Evolutionary conservation across 2,329 filamentous ascomycete species (phyloP).

Genomic region (Colletotrichum liaoningense): DNA sequence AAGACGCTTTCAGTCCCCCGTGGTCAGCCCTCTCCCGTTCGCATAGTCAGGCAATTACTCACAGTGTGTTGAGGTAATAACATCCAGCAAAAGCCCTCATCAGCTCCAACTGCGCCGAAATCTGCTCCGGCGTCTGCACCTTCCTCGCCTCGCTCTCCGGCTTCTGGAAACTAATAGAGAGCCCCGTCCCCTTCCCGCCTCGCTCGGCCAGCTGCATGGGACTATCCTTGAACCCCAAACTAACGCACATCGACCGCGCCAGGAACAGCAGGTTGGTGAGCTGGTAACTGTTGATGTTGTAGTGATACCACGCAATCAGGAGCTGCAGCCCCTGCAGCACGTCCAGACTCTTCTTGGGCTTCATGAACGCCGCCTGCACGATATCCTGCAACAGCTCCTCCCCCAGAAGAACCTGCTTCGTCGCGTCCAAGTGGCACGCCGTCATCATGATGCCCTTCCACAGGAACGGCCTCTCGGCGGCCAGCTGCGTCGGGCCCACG

Average conservation of each 20-base stretch:
- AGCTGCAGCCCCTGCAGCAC: constrained; percentile 59
- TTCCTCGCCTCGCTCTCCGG: not conserved
- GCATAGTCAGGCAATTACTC: not conserved
- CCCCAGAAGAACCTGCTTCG: constrained; percentile 56
- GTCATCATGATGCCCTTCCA: constrained; percentile 64
- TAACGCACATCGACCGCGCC: constrained; percentile 57
- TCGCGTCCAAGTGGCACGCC: constrained; percentile 54
- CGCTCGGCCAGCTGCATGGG: constrained; percentile 31
- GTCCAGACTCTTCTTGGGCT: constrained; percentile 57
- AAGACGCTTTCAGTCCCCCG: constrained; percentile 47
- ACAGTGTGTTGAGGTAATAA: constrained; percentile 63
- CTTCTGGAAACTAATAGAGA: constrained; percentile 15
- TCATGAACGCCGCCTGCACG: constrained; percentile 50
- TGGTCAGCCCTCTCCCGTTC: not conserved
- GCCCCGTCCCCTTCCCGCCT: constrained; percentile 28
- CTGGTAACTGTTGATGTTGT: constrained; percentile 61
- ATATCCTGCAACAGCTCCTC: constrained; percentile 57
- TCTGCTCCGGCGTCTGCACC: constrained; percentile 38
- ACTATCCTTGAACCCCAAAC: constrained; percentile 50
- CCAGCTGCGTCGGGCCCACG: constrained; percentile 50
- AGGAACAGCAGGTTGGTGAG: constrained; percentile 62
- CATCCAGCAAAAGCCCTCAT: constrained; percentile 61
- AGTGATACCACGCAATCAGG: constrained; percentile 60
- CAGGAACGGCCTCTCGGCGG: constrained; percentile 53
- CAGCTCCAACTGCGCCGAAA: constrained; percentile 49